These are phyloP conservation scores for Gryganskiella cystojenkinii DNA, from an alignment of 192 early-diverging fungal species.

Conservation along the genomic window DNA sequence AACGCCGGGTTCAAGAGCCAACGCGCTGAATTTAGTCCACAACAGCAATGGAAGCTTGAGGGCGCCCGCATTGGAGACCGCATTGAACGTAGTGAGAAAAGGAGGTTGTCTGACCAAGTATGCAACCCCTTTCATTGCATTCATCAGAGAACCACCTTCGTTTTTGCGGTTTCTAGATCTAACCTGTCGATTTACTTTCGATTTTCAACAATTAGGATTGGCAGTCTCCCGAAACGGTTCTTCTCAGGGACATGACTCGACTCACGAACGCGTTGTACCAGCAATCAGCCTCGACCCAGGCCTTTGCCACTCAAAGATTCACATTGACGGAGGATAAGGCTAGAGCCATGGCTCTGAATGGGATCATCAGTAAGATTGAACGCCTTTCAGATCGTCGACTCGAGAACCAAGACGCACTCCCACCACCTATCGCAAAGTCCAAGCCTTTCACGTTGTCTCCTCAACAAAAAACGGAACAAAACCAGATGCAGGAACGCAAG, in stretches of 20 bases:
- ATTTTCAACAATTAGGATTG: conserved; percentile 60
- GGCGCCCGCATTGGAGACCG: conserved; percentile 51
- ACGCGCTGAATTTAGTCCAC: conserved; percentile 55
- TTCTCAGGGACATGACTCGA: conserved; percentile 58
- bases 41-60: conserved; percentile 54
- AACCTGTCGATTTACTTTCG: conserved; percentile 13
- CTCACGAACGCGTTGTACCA: conserved; percentile 60
- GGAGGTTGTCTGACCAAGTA: conserved; percentile 62
- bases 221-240: conserved; percentile 57
- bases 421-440: conserved; percentile 53
- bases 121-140: neutral
- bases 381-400: conserved; percentile 51
- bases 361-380: conserved; percentile 59
- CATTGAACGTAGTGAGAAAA: conserved; percentile 54
- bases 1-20: conserved; percentile 57
- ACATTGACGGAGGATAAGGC: conserved; percentile 58
- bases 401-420: conserved; percentile 59
- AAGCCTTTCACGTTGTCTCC: conserved; percentile 57
- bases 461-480: conserved; percentile 51
- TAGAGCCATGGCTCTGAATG: conserved; percentile 52
- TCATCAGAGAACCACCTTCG: neutral
- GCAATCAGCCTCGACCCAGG: conserved; percentile 34
- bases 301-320: conserved; percentile 56
- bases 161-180: neutral
- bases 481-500: neutral